Percentiles rank a stretch among this genome's conserved stretches.
Evolutionary conservation across 495 filamentous ascomycete genomes (phyloP).

Genomic region (Amphirosellinia nigrospora): DNA sequence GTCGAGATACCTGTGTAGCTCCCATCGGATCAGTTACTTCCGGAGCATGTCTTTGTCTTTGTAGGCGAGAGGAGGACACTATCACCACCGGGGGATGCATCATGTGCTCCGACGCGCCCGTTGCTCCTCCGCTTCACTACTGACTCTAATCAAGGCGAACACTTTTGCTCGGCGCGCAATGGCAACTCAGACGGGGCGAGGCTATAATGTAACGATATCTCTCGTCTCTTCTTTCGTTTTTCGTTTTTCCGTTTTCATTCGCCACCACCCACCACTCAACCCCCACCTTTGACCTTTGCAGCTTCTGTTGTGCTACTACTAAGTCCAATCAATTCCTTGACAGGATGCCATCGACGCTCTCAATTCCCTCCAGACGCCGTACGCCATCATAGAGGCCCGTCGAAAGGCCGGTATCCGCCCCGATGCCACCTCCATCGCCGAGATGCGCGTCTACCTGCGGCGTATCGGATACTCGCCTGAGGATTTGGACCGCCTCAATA

Average conservation of each 20-base stretch:
- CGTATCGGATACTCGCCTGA: constrained; percentile 76
- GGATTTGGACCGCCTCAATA: constrained; percentile 77
- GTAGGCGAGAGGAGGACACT: background rate
- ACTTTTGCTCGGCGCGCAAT: constrained; percentile 33
- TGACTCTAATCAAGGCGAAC: constrained; percentile 20
- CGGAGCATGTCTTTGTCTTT: background rate
- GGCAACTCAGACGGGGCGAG: constrained; percentile 33
- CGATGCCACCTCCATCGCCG: constrained; percentile 71
- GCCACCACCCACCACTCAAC: too few relatives aligned
- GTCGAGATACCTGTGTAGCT: background rate
- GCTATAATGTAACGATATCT: constrained; percentile 33
- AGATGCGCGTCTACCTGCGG: constrained; percentile 78
- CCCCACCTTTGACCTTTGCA: background rate
- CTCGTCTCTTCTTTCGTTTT: background rate
- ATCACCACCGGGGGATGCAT: constrained; percentile 33
- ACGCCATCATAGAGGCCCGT: constrained; percentile 75
- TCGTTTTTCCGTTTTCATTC: background rate
- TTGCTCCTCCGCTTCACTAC: constrained; percentile 14
- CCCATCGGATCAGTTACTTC: background rate
- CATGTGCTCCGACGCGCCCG: constrained; percentile 37
- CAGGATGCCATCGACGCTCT: constrained; percentile 85
- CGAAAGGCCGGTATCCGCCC: constrained; percentile 69
- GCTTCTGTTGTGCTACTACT: background rate
- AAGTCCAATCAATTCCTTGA: constrained; percentile 6
- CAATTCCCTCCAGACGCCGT: constrained; percentile 90